Conservation (phyloP, 1,139 yeast species). For the Suhomyces bribrorum region DNA sequence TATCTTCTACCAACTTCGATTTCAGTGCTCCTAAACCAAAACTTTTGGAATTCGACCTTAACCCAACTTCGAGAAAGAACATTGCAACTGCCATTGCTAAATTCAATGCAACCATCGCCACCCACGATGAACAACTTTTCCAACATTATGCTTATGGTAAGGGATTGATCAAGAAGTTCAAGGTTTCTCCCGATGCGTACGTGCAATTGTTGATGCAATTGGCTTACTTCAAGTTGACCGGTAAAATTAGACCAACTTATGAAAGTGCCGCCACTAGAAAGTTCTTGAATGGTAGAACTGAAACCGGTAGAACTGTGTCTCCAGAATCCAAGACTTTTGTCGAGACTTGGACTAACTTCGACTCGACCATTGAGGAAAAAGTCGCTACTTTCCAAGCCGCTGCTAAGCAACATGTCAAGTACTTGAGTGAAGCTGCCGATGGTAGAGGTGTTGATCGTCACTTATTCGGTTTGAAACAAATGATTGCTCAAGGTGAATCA, state of each 20-base stretch:
- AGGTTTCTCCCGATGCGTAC: constrained; percentile 76
- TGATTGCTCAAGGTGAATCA: constrained; percentile 58
- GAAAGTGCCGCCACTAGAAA: constrained; percentile 95
- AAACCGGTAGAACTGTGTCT: constrained; percentile 89
- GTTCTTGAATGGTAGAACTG: constrained; percentile 92
- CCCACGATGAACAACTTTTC: constrained; percentile 65
- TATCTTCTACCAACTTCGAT: constrained; percentile 19
- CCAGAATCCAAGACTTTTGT: constrained; percentile 72
- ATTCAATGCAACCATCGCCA: constrained; percentile 52
- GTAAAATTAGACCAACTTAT: constrained; percentile 85
- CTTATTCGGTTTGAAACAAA: constrained; percentile 81
- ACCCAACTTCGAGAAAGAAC: constrained; percentile 51
- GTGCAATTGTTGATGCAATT: constrained; percentile 76
- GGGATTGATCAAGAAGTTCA: constrained; percentile 64
- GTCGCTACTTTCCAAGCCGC: constrained; percentile 73
- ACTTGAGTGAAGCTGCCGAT: constrained; percentile 74
- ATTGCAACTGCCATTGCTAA: constrained; percentile 58
- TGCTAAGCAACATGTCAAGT: constrained; percentile 70
- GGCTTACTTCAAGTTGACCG: constrained; percentile 78
- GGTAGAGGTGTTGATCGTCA: constrained; percentile 96
- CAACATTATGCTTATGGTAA: constrained; percentile 76
- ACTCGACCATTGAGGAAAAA: constrained; percentile 57
- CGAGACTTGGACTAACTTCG: constrained; percentile 69
- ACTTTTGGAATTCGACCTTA: constrained; percentile 45
- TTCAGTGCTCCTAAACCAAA: constrained; percentile 23